Conservation (phyloP, 228 moss, liverwort and hornwort species). For the Sphagnum magellanicum region DNA sequence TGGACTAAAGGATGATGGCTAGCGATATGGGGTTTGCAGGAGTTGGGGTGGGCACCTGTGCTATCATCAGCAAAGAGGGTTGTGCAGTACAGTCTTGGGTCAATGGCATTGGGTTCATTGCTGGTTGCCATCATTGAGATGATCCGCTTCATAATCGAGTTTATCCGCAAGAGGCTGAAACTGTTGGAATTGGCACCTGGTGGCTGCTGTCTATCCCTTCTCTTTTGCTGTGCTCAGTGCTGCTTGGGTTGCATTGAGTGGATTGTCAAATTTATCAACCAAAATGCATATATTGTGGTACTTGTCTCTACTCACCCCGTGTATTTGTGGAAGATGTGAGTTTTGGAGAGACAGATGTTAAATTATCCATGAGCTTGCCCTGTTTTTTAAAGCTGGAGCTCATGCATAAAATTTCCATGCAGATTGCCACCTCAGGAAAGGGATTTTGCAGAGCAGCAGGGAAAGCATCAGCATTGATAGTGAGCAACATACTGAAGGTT, state of each 20-base stretch:
- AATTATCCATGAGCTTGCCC: too few species aligned
- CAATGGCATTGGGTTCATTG: conserved; percentile 85
- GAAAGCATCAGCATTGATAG: conserved; percentile 74
- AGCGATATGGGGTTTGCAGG: conserved; percentile 7
- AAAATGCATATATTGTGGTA: conserved; percentile 95
- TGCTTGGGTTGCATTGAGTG: conserved; percentile 94
- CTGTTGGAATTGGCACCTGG: conserved; percentile 60
- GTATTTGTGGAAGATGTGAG: too few species aligned
- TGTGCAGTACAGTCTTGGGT: conserved; percentile 82
- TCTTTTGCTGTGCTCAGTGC: conserved; percentile 81
- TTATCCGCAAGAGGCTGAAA: conserved; percentile 70
- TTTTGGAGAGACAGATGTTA: too few species aligned
- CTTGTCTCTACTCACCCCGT: too few species aligned
- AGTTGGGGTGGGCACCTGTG: conserved; percentile 56
- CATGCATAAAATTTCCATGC: not conserved
- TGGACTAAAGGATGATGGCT: too few species aligned
- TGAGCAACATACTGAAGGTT: conserved; percentile 77
- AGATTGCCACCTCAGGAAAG: conserved; percentile 89
- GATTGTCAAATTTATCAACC: conserved; percentile 89
- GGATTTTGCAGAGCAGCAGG: conserved; percentile 84
- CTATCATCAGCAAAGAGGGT: conserved; percentile 71
- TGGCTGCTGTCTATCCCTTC: conserved; percentile 58
- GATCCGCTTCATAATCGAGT: conserved; percentile 73
- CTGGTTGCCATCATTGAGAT: conserved; percentile 81
- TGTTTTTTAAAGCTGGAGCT: too few species aligned